Evolutionary conservation across 2,329 filamentous ascomycete species (phyloP).

Genomic region (Exophiala calicioides): DNA sequence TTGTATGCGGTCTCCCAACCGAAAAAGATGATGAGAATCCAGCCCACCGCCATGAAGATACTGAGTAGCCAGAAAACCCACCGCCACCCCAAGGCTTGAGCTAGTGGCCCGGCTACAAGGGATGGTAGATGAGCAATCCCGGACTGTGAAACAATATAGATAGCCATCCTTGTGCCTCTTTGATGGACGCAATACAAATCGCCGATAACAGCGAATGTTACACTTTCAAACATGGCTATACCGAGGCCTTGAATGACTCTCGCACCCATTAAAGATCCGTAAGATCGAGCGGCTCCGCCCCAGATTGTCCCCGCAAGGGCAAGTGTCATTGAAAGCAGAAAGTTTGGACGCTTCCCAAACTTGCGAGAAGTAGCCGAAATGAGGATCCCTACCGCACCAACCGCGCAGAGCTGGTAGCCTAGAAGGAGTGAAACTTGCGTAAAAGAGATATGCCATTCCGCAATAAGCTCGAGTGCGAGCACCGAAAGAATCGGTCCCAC

Average conservation of each 20-base stretch:
- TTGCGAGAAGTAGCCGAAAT: constrained; percentile 15
- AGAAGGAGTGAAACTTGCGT: constrained; percentile 7
- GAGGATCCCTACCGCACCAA: constrained; percentile 11
- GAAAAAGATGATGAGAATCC: no score
- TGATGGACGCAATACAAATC: constrained; percentile 34
- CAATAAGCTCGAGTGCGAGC: constrained; percentile 39
- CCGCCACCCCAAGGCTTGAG: no score
- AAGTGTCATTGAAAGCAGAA: constrained; percentile 10
- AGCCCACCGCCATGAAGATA: no score
- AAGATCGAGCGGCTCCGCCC: constrained; percentile 2
- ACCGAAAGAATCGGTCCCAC: constrained; percentile 8
- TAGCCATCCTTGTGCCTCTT: constrained; percentile 17
- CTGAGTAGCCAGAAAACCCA: no score
- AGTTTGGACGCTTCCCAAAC: constrained; percentile 15
- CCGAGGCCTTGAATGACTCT: constrained; percentile 10
- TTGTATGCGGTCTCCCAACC: no score
- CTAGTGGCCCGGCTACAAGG: no score
- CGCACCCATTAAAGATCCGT: constrained; percentile 9
- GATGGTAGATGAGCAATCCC: no score
- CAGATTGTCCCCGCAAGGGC: constrained; percentile 8
- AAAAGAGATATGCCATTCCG: constrained; percentile 8
- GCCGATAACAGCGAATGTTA: constrained; percentile 24
- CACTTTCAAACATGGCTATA: constrained; percentile 15
- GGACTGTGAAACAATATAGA: no score
- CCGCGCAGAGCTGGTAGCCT: constrained; percentile 7